Percentiles rank a stretch among this genome's conserved stretches.
Evolutionary conservation across 1,284 basidiomycete genomes (phyloP).

Genomic region (Sanguinoderma infundibulare): DNA sequence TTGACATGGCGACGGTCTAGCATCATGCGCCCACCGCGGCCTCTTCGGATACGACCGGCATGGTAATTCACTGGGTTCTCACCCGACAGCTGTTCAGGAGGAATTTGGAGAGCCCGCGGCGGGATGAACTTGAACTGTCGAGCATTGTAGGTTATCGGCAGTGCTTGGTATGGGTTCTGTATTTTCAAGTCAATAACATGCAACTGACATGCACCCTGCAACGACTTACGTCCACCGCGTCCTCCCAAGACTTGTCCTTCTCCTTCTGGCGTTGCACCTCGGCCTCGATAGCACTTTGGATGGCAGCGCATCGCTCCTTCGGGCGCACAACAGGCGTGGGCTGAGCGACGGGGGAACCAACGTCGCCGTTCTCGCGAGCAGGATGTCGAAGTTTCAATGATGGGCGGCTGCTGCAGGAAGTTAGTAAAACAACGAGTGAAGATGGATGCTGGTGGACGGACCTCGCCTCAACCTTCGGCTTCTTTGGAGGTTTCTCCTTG

Average conservation of each 20-base stretch:
- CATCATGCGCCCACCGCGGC: conserved; percentile 81
- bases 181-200: neutral
- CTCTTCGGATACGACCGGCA: conserved; percentile 75
- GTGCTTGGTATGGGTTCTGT: conserved; percentile 67
- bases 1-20: conserved; percentile 69
- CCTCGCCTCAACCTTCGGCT: conserved; percentile 49
- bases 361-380: conserved; percentile 45
- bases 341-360: conserved; percentile 45
- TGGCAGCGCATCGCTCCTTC: conserved; percentile 65
- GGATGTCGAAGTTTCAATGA: conserved; percentile 51
- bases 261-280: conserved; percentile 73
- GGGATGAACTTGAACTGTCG: conserved; percentile 67
- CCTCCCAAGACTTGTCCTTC: conserved; percentile 85
- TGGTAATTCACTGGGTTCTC: conserved; percentile 41
- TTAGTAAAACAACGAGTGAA: neutral
- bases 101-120: conserved; percentile 28
- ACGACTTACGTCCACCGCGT: conserved; percentile 73
- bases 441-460: conserved; percentile 36
- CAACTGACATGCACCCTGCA: neutral
- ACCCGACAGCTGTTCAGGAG: conserved; percentile 11
- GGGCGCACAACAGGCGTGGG: conserved; percentile 59
- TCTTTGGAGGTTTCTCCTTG: conserved; percentile 71
- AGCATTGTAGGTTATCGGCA: conserved; percentile 50
- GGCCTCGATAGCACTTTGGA: conserved; percentile 72
- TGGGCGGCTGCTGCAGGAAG: conserved; percentile 42